A percentile compares a stretch with the other conserved stretches of the same genome.
Evolutionary conservation across 164 flowering plant genomes (phyloP).

Genomic region (Brasenia schreberi): DNA sequence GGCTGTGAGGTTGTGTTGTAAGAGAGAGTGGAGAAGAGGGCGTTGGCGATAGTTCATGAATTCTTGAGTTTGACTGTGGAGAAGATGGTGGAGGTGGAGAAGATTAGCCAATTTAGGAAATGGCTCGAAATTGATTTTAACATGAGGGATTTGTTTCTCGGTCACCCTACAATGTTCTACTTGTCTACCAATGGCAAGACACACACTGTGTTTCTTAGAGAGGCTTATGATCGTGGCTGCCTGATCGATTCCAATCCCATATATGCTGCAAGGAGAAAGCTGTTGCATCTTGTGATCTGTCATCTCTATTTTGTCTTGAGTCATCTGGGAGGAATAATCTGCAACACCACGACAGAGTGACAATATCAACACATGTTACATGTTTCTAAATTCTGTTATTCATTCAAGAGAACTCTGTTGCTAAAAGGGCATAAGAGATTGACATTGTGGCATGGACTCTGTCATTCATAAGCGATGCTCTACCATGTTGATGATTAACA

Average conservation of each 20-base stretch:
- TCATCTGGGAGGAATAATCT: too few relatives aligned
- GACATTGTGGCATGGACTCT: too few relatives aligned
- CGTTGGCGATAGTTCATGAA: constrained; percentile 75
- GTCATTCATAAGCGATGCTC: too few relatives aligned
- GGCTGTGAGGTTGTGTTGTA: too few relatives aligned
- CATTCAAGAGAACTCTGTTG: too few relatives aligned
- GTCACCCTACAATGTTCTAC: constrained; percentile 86
- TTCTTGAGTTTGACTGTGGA: constrained; percentile 74
- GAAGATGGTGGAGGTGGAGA: constrained; percentile 88
- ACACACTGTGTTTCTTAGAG: constrained; percentile 72
- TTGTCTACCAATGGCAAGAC: constrained; percentile 68
- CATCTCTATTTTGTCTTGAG: too few relatives aligned
- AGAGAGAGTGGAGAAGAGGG: constrained; percentile 60
- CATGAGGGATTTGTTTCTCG: constrained; percentile 77
- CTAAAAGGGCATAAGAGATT: too few relatives aligned
- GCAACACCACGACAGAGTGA: too few relatives aligned
- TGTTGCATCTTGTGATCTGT: constrained; percentile 40
- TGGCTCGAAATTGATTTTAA: constrained; percentile 80
- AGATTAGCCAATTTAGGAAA: constrained; percentile 85
- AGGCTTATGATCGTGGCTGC: constrained; percentile 69
- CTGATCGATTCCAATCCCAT: constrained; percentile 65
- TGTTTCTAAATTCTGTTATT: too few relatives aligned
- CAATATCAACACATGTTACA: too few relatives aligned
- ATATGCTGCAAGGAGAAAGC: constrained; percentile 66
- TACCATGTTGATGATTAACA: too few relatives aligned